Conservation (phyloP, 2,329 filamentous ascomycete species). For the Blastomyces gilchristii region DNA sequence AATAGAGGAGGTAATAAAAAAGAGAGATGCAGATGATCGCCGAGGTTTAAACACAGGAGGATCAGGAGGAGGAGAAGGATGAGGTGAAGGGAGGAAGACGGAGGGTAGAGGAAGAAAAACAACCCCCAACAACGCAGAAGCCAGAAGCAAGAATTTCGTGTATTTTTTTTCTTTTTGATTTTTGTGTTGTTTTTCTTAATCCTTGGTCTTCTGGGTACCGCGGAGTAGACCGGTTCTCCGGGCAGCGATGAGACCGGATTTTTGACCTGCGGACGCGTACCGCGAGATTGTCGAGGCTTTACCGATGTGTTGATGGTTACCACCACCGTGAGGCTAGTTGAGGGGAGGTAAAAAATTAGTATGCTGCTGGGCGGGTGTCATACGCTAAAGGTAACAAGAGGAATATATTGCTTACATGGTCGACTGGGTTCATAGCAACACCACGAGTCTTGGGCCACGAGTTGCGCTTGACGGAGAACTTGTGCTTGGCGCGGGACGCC, state of each 20-base stretch:
- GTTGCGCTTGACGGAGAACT: constrained; percentile 99
- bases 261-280: constrained; percentile 96
- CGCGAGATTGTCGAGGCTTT: constrained; percentile 99
- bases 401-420: constrained; percentile 55
- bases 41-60: constrained; percentile 21
- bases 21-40: not conserved
- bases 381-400: not conserved
- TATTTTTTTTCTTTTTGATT: constrained; percentile 9
- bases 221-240: constrained; percentile 98
- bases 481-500: constrained; percentile 99
- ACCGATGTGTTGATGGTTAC: constrained; percentile 99
- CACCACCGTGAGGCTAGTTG: constrained; percentile 72
- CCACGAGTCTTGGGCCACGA: constrained; percentile 99
- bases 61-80: constrained; percentile 24
- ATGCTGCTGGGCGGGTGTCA: too few relatives aligned
- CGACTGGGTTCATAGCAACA: constrained; percentile 99
- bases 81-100: constrained; percentile 18
- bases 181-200: constrained; percentile 49
- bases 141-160: constrained; percentile 21
- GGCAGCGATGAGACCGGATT: constrained; percentile 99
- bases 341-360: not conserved
- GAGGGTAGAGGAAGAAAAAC: constrained; percentile 16
- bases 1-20: not conserved
- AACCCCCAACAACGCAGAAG: constrained; percentile 46
- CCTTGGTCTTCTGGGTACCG: constrained; percentile 99